Base-by-base conservation (phyloP, 768 basidiomycete species). In the Agrocybe pediades region DNA sequence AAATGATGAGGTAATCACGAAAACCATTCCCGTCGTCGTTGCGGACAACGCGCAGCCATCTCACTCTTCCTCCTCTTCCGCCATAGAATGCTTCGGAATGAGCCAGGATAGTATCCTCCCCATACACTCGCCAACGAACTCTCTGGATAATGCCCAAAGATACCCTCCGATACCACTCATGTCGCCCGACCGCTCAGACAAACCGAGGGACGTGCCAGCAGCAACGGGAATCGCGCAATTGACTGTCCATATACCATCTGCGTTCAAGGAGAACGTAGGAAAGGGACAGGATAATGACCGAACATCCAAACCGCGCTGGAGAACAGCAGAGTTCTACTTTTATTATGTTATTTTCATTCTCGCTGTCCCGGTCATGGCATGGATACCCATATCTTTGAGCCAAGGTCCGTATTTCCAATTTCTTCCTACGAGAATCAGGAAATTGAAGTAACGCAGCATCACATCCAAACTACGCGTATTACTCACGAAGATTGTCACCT, bases 301-400 rank as follows among this genome's bases (percentile, higher is more conserved):
- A 43, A 27, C 17, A 8, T 25, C 55, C 57, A 27, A 56, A 63
- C 61, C 89, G 20, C 73, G 90, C 71, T 98, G 95, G 96, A 73
- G 68, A 40, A 89, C 91, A 0, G 67, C 73, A 9, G 97, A 98
- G 66, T 98, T 96, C 72, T 75, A 81, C 58, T 60, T 87, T 36
- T 98, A 98, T 69, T 85, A 76, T 56, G 56, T 84, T 26, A 74
- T 86, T 2, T 81, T 85, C 11, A 65, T 74, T 13, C 46, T 87
- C 19, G 85, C 80, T 6, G 69, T 98, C 25, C 86, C 89, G 2
- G 60, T 84, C 49, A 90, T 98, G 88, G 72, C 80, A 4, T 91
- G 85, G 82, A 75, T 88, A 57, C 90, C 92, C 0, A 75, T 90
- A 20, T 72, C 74, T 20, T 66, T 95, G 58, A 95, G 94, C 65